Base-by-base conservation (phyloP, 2,329 filamentous ascomycete genomes). In the Cercospora canescens region DNA sequence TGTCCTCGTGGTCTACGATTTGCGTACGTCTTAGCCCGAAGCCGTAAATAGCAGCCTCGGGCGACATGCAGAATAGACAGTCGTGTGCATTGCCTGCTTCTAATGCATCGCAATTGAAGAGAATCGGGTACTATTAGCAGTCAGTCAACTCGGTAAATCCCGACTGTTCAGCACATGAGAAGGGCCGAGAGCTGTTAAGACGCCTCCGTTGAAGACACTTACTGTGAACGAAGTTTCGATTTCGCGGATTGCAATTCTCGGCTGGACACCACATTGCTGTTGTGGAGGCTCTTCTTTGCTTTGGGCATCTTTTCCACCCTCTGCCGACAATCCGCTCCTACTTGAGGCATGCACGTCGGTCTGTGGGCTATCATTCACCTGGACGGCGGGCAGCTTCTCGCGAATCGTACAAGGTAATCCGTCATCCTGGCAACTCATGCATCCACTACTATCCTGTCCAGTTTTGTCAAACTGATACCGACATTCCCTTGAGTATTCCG, bases 31-130 rank as follows among this genome's bases (percentile, higher is more conserved):
- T 62, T 35, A 6, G 73, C 73, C 61, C 72, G 1, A 80, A 73
- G 7, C 81, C 80, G 8, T 79, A 66, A 16, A 82, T 70, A 2
- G 78, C 76, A 41, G 79, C 79, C 1, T 71, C 64, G 35, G 77
- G 73, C 39, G 76, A 72, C 4, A 69, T 61, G 67, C 81, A 84
- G 76, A 80, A 83, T 65, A 80, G 70, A 67, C 81, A 83, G 75
- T 16, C 26, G 6, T n/a, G 50, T 7, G 63, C 64, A 12, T 73
- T 62, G 4, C 56, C 28, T 28, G 24, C 30, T 14, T 45, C 16
- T 37, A 55, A 24, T 6, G 70, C 34, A 12, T 73, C 68, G 65
- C 77, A 70, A 35, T 78, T 75, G 70, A 82, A 81, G 12, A 62
- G 56, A 21, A 83, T 76, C 0, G 81, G 81, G 57, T 82, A 79